Percentiles rank a stretch among this genome's conserved stretches.
Evolutionary conservation across 345 rosid genomes (phyloP).

Genomic region (Brassica cretica): DNA sequence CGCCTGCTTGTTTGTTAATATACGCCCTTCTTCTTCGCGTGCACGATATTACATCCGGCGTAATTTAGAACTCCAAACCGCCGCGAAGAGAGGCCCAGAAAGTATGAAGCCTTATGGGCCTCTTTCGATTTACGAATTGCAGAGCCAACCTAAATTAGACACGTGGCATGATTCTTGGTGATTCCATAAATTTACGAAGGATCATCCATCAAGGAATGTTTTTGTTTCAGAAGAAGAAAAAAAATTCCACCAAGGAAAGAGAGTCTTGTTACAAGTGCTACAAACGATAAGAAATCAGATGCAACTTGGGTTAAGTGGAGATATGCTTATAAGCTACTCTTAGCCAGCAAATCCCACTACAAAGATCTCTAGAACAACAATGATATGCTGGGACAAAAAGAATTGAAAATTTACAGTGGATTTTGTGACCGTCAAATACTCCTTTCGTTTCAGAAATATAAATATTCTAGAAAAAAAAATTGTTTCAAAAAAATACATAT

Average conservation of each 20-base stretch:
- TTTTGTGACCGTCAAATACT: not conserved
- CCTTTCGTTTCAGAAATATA: not conserved
- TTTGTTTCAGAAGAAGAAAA: no score
- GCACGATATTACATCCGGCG: slow-evolving; percentile 29
- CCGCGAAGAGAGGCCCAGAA: slow-evolving; percentile 13
- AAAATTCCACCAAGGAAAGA: not conserved
- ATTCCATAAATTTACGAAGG: not conserved
- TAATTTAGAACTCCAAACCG: slow-evolving; percentile 21
- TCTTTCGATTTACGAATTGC: not conserved
- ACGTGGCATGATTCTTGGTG: not conserved
- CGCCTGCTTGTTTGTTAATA: not conserved
- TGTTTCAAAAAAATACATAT: no score
- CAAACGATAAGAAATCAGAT: slow-evolving; percentile 3
- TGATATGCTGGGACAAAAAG: not conserved
- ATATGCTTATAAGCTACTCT: slow-evolving; percentile 28
- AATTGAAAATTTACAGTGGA: not conserved
- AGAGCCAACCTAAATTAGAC: not conserved
- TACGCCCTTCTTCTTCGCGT: slow-evolving; percentile 34
- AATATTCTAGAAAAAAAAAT: no score
- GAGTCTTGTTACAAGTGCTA: not conserved
- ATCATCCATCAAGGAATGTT: not conserved
- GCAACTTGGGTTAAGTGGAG: slow-evolving; percentile 3
- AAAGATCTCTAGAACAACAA: not conserved
- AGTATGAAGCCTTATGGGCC: slow-evolving; percentile 15
- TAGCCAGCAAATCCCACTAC: not conserved